phyloP scores from a whole-genome alignment of 257 asterid species.

The Petrea volubilis region DNA sequence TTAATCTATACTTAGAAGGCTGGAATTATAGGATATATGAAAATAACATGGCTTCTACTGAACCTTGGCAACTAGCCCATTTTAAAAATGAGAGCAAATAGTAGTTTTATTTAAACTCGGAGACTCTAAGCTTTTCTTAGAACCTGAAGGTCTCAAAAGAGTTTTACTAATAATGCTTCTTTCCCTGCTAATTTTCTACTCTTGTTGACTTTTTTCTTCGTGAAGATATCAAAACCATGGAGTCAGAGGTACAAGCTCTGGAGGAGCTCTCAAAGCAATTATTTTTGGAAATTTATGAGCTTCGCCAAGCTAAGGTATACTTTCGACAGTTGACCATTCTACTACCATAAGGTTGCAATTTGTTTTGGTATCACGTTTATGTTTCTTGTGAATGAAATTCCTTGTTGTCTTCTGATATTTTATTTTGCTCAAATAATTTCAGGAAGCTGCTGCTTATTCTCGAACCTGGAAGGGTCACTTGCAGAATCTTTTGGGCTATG shows the following conservation, averaged over 20 bases:
- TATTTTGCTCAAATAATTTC: conserved; percentile 32
- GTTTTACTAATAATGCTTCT: conserved; percentile 5
- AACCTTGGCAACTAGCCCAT: not conserved
- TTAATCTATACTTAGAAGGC: not conserved
- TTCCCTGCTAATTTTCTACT: conserved; percentile 17
- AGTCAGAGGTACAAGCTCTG: conserved; percentile 87
- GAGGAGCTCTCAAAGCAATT: conserved; percentile 96
- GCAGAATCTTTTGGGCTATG: conserved; percentile 98
- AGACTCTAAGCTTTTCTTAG: not conserved
- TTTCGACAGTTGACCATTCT: conserved; percentile 20
- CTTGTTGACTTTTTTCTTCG: conserved; percentile 20
- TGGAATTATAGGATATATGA: not conserved
- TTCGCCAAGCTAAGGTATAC: conserved; percentile 97
- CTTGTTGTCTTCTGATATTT: conserved; percentile 21
- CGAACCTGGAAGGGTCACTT: conserved; percentile 99
- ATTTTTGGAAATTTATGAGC: conserved; percentile 93
- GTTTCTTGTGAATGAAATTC: conserved; percentile 6
- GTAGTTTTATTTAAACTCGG: not conserved
- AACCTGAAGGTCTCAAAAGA: not conserved
- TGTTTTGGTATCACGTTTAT: conserved; percentile 9
- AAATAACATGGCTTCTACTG: not conserved
- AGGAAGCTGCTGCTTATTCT: conserved; percentile 99
- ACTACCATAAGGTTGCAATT: not conserved
- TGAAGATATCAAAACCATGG: conserved; percentile 84
- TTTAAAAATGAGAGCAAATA: not conserved